These are phyloP conservation scores for Trypanosoma conorhini DNA, from an alignment of 208 protist species.

Conservation along the genomic window DNA sequence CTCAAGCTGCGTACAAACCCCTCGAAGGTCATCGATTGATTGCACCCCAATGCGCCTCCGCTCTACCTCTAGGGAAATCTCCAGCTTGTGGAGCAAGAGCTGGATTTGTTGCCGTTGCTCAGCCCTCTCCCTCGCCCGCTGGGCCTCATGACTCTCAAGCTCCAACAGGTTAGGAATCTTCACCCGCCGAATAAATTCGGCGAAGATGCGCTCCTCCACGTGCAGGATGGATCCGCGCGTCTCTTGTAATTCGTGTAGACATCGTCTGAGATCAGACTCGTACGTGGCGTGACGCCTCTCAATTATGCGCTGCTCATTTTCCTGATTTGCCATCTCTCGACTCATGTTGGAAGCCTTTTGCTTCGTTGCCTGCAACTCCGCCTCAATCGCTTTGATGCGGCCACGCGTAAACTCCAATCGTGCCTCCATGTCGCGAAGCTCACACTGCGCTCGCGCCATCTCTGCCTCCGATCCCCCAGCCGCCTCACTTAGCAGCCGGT, in stretches of 20 bases:
- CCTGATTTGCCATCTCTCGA: conserved; percentile 37
- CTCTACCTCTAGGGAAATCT: conserved; percentile 76
- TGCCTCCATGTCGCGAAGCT: conserved; percentile 64
- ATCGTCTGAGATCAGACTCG: conserved; percentile 36
- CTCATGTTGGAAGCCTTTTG: conserved; percentile 40
- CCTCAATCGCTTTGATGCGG: conserved; percentile 46
- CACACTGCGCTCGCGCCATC: conserved; percentile 63
- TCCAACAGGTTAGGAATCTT: conserved; percentile 88
- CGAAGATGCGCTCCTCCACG: conserved; percentile 89
- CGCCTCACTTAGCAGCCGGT: conserved; percentile 71
- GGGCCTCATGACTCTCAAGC: conserved; percentile 76
- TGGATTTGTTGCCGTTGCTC: conserved; percentile 74
- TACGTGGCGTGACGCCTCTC: conserved; percentile 31
- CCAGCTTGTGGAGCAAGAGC: conserved; percentile 72
- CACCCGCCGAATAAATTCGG: conserved; percentile 85
- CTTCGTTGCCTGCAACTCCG: conserved; percentile 37
- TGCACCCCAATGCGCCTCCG: conserved; percentile 49
- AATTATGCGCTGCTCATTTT: conserved; percentile 23
- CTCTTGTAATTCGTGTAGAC: conserved; percentile 55
- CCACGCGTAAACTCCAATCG: conserved; percentile 61
- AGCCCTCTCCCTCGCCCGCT: conserved; percentile 50
- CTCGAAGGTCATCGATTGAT: conserved; percentile 40
- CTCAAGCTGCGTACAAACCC: conserved; percentile 36
- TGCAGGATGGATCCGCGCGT: conserved; percentile 53
- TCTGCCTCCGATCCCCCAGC: conserved; percentile 66